phyloP scores from a whole-genome alignment of 192 early-diverging fungal species.

The Coemansia sp. region DNA sequence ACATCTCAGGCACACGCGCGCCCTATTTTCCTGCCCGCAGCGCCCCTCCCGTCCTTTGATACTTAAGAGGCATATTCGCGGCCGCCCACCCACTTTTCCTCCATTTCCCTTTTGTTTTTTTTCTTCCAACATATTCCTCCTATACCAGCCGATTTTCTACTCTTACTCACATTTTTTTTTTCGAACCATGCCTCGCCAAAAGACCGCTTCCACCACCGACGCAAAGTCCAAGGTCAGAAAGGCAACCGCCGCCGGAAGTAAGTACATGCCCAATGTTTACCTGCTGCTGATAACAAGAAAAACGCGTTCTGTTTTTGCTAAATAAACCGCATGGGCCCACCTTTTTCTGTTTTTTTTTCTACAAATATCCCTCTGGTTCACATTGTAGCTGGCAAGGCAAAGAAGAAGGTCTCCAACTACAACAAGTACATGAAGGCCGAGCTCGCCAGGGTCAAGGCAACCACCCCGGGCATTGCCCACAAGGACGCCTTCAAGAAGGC shows the following conservation, averaged over 20 bases:
- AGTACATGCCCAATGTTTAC: background rate
- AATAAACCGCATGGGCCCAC: background rate
- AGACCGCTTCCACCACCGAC: slow-evolving; percentile 23
- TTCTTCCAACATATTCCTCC: slow-evolving; percentile 6
- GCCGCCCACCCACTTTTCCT: slow-evolving; percentile 13
- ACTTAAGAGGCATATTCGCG: slow-evolving; percentile 23
- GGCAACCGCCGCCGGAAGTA: slow-evolving; percentile 4
- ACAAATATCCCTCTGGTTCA: background rate
- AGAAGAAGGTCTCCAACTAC: slow-evolving; percentile 62
- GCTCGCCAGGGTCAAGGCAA: slow-evolving; percentile 64
- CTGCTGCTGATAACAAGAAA: background rate
- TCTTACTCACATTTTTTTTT: background rate
- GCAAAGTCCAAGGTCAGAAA: slow-evolving; percentile 14
- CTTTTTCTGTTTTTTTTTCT: background rate
- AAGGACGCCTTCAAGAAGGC: slow-evolving; percentile 70
- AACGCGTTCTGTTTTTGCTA: background rate
- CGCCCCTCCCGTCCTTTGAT: slow-evolving; percentile 9
- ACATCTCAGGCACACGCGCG: slow-evolving; percentile 1
- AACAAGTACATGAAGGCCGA: slow-evolving; percentile 73
- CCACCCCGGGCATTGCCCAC: slow-evolving; percentile 60
- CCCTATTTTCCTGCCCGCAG: slow-evolving; percentile 7
- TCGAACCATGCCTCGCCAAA: slow-evolving; percentile 22
- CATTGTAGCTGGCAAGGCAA: slow-evolving; percentile 8
- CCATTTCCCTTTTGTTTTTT: slow-evolving; percentile 5
- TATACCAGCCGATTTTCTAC: background rate